Evolutionary conservation across 495 filamentous ascomycete species (phyloP).

Genomic region (Daldinia concentrica): DNA sequence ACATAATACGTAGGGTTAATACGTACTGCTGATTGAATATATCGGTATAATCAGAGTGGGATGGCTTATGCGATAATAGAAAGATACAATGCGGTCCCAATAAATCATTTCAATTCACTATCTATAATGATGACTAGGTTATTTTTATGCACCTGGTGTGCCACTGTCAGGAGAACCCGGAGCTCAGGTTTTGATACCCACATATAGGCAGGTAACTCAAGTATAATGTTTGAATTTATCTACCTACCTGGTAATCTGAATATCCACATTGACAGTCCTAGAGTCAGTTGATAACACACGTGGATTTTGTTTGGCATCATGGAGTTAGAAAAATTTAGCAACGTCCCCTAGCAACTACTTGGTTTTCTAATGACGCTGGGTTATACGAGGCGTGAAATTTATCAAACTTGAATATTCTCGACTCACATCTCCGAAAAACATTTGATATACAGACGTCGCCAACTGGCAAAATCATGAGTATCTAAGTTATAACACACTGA

Average conservation of each 20-base stretch:
- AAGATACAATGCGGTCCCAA: too few relatives aligned
- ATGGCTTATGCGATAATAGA: too few relatives aligned
- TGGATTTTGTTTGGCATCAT: background rate
- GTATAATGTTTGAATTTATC: background rate
- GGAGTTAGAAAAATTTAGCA: background rate
- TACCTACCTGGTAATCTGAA: background rate
- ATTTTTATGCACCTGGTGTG: background rate
- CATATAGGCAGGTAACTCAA: background rate
- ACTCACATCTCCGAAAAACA: background rate
- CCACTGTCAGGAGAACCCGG: background rate
- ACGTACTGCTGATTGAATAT: too few relatives aligned
- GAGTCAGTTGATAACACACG: background rate
- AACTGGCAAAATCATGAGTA: too few relatives aligned
- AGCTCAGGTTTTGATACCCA: background rate
- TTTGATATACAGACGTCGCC: background rate
- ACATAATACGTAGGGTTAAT: too few relatives aligned
- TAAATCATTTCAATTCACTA: too few relatives aligned
- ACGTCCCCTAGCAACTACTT: background rate
- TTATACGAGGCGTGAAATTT: background rate
- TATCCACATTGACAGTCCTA: background rate
- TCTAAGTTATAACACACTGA: background rate
- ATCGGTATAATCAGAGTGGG: too few relatives aligned
- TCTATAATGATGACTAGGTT: background rate
- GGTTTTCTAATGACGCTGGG: background rate
- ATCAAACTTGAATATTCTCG: background rate